These are phyloP conservation scores for Sclerotinia subarctica DNA, from an alignment of 2,329 filamentous ascomycete species.

Conservation along the genomic window DNA sequence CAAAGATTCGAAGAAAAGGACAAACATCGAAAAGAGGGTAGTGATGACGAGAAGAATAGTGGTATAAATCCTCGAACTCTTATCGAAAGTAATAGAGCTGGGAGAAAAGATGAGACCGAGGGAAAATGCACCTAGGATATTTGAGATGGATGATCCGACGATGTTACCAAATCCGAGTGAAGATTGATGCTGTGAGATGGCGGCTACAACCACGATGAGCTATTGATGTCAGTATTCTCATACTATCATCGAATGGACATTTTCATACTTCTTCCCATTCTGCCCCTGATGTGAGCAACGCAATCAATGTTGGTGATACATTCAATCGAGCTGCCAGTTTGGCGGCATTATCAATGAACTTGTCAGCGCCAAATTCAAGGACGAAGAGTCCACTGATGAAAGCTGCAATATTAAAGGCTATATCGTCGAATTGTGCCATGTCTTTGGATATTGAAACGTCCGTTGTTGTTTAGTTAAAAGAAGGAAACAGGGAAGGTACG, in stretches of 20 bases:
- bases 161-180: constrained; percentile 54
- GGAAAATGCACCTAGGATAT: constrained; percentile 54
- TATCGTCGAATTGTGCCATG: constrained; percentile 26
- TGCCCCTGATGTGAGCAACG: constrained; percentile 50
- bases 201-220: constrained; percentile 49
- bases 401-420: constrained; percentile 42
- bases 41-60: constrained; percentile 44
- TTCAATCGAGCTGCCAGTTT: constrained; percentile 45
- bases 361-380: constrained; percentile 51
- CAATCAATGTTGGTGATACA: constrained; percentile 48
- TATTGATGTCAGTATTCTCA: constrained; percentile 28
- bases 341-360: constrained; percentile 51
- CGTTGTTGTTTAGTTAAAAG: too few relatives aligned
- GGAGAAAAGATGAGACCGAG: constrained; percentile 48
- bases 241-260: not conserved
- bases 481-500: not conserved
- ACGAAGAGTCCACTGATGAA: constrained; percentile 48
- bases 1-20: constrained; percentile 37
- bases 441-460: not conserved
- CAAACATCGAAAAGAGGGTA: constrained; percentile 40
- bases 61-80: constrained; percentile 49
- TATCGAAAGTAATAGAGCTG: constrained; percentile 43
- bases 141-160: constrained; percentile 53
- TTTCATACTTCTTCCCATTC: constrained; percentile 53
- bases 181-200: constrained; percentile 45